Base-by-base conservation (phyloP, 1,284 basidiomycete species). In the Hymenochaete sp. region DNA sequence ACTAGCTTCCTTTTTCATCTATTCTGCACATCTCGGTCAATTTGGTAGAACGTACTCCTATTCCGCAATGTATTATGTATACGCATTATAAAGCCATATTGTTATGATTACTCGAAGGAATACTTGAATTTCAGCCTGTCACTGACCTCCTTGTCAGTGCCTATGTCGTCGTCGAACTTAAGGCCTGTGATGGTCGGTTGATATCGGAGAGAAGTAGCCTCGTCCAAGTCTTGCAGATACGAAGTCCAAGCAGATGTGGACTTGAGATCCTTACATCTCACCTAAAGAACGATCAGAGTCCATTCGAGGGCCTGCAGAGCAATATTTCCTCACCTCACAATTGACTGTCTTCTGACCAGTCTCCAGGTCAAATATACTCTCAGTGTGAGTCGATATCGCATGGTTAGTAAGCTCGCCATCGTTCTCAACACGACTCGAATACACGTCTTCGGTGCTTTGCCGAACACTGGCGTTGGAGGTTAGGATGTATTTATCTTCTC, bases 151-250 rank as follows among this genome's bases (percentile, higher is more conserved):
- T n/a, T n/a, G n/a, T n/a, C n/a, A n/a, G n/a, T n/a, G n/a, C n/a
- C n/a, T n/a, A n/a, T n/a, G n/a, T n/a, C n/a, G 8, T 19, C 25
- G 9, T 31, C 28, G 22, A 38, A 28, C 21, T 36, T 28, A 41
- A 42, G 16, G 32, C 38, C 13, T 21, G 16, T 31, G 24, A 31
- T 26, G 32, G 22, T 32, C 36, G 32, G 25, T 18, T 31, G n/a
- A 28, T 59, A 56, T n/a, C 54, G 54, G 38, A 53, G 51, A 25
- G 55, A 48, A 22, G 67, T 69, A 33, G 75, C 58, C 25, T 57
- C 57, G 53, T 81, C 76, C 53, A 81, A 82, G 33, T 63, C 57
- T 3, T 53, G 47, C 27, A 83, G 64, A 58, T 85, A 82, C 10
- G 51, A 51, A 26, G 55, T 56, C 81, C 81, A 84, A 13, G 57